Base-by-base conservation (phyloP, 2,329 filamentous ascomycete species). In the Scedosporium apiospermum region DNA sequence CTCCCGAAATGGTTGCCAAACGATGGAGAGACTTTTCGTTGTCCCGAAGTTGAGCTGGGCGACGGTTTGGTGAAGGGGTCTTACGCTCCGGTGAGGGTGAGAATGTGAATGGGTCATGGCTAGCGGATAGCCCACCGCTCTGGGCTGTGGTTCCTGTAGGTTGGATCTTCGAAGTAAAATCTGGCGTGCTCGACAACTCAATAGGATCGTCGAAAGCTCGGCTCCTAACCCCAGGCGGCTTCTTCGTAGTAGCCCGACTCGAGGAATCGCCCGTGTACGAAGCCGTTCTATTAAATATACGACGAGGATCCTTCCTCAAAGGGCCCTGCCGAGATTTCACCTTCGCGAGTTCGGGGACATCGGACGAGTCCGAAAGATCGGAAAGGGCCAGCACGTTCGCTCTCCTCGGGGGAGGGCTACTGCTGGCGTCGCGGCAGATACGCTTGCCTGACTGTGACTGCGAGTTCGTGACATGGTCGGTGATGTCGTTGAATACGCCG, bases 121-220 rank as follows among this genome's bases (percentile, higher is more conserved):
- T 26, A 44, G 30, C 12, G 14, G 21, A 10, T 18, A 16, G 6
- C 2, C 6, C 18, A 46, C 34, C 18, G 12, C n/a, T 18, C 21
- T 44, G 30, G 34, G 14, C 34, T 7, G 12, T 26, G 18, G 16
- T 23, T n/a, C 38, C 14, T n/a, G 6, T 21, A 18, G 5, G 21
- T 18, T 46, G 27, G n/a, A 26, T 27, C 14, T 58, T 34, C 9
- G 18, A n/a, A 3, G 7, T 6, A 6, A 23, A 30, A 7, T 69
- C 67, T 5, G 73, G 69, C 0, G 76, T 75, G 62, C 75, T 78
- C 0, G 74, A 74, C 2, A 73, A 69, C 26, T 77, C 74, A 6
- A 77, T 77, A 1, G 68, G 64, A 2, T 74, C 72, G 18, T 65
- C 34, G 2, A 59, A 46, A 18, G 26, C 18, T 21, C 34, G n/a